Percentiles rank a stretch among this genome's conserved stretches.
phyloP scores from a whole-genome alignment of 768 basidiomycete genomes.

The Naganishia vishniacii region DNA sequence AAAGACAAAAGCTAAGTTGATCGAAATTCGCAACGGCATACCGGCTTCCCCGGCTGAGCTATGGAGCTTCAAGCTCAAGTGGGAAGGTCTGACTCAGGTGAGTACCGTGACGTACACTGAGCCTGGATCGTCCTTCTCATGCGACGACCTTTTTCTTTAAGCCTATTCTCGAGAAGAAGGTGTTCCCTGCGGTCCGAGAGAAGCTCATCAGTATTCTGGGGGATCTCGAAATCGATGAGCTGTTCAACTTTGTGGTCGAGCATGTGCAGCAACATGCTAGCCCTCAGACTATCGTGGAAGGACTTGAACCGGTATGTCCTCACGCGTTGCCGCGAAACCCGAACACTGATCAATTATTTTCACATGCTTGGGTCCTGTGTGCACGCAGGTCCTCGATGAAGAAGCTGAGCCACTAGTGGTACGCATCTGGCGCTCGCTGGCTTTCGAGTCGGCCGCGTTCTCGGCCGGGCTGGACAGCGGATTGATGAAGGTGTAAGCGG shows the following conservation, averaged over 20 bases:
- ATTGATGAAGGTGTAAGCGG: constrained; percentile 60
- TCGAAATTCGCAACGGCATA: constrained; percentile 68
- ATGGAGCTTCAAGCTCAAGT: constrained; percentile 55
- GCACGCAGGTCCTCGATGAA: constrained; percentile 77
- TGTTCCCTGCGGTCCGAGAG: constrained; percentile 75
- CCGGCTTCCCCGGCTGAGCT: constrained; percentile 65
- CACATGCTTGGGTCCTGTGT: not conserved
- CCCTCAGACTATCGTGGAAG: constrained; percentile 78
- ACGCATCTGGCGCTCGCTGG: constrained; percentile 81
- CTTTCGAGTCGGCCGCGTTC: constrained; percentile 92
- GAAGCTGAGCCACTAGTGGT: constrained; percentile 75
- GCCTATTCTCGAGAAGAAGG: constrained; percentile 75
- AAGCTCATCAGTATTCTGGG: constrained; percentile 83
- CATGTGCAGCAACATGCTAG: constrained; percentile 85
- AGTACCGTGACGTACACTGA: not conserved
- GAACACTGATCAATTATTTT: not conserved
- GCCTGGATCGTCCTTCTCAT: not conserved
- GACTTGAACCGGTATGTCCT: constrained; percentile 74
- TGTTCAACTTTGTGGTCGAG: constrained; percentile 88
- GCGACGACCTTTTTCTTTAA: constrained; percentile 40
- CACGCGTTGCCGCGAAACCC: not conserved
- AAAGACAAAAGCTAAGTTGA: constrained; percentile 52
- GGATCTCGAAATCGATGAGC: constrained; percentile 85
- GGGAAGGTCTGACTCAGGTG: constrained; percentile 86
- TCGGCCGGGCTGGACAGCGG: constrained; percentile 83